Conservation (phyloP, 1,284 basidiomycete species). For the Naganishia cerealis region DNA sequence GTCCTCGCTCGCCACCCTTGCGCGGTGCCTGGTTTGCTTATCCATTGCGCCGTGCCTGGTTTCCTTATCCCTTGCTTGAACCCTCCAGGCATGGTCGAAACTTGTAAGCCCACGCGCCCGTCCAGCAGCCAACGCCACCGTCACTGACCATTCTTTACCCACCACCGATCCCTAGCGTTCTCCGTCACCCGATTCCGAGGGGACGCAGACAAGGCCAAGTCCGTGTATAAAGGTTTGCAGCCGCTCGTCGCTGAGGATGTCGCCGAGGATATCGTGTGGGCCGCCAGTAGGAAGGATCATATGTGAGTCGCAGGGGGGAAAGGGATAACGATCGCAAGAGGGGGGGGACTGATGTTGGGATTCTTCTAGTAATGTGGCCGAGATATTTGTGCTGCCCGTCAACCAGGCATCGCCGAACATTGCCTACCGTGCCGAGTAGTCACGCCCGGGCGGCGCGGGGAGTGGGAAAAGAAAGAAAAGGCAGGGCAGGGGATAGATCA, state of each 20-base stretch:
- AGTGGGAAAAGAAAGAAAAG: too few species aligned
- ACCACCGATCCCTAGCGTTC: slow-evolving; percentile 62
- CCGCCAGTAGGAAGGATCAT: slow-evolving; percentile 36
- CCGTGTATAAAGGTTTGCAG: slow-evolving; percentile 79
- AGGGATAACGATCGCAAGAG: background rate
- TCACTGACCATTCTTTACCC: background rate
- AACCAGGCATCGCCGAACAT: slow-evolving; percentile 69
- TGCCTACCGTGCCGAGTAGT: slow-evolving; percentile 31
- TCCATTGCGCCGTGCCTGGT: slow-evolving; percentile 4
- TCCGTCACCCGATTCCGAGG: slow-evolving; percentile 84
- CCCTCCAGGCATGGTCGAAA: slow-evolving; percentile 91
- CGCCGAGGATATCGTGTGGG: slow-evolving; percentile 90
- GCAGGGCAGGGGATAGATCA: too few species aligned
- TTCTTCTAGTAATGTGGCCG: slow-evolving; percentile 31
- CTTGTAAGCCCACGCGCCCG: slow-evolving; percentile 45
- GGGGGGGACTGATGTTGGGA: background rate
- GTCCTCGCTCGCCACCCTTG: slow-evolving; percentile 37
- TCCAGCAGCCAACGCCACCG: background rate
- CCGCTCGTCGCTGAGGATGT: slow-evolving; percentile 77
- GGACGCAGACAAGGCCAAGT: slow-evolving; percentile 73
- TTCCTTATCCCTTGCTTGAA: background rate
- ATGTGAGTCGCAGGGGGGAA: slow-evolving; percentile 26
- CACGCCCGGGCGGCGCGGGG: too few species aligned
- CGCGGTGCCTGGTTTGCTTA: slow-evolving; percentile 8
- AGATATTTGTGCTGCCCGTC: slow-evolving; percentile 51